These are phyloP conservation scores for Ophiocordyceps unilateralis DNA, from an alignment of 2,329 filamentous ascomycete genomes.

Conservation along the genomic window DNA sequence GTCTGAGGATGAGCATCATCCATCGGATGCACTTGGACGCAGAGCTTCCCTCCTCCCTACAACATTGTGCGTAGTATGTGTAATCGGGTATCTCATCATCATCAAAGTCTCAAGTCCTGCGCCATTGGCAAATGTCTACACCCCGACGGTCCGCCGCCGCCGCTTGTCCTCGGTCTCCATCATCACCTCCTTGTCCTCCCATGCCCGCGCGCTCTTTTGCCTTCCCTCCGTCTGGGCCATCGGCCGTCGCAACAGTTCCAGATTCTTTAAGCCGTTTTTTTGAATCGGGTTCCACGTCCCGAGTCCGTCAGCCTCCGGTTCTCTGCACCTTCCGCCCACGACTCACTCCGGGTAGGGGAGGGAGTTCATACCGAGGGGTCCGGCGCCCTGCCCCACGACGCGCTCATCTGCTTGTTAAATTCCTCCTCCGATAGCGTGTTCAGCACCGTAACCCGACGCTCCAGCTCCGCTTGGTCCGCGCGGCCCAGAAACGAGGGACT, in stretches of 20 bases:
- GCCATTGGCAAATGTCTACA: neutral
- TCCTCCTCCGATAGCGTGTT: constrained; percentile 9
- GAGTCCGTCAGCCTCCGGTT: neutral
- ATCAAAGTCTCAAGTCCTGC: too few species aligned
- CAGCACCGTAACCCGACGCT: constrained; percentile 9
- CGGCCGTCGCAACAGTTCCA: constrained; percentile 3
- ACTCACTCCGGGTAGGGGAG: neutral
- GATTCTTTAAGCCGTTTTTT: constrained; percentile 15
- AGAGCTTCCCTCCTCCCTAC: neutral
- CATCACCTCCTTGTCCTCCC: constrained; percentile 16
- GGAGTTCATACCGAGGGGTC: constrained; percentile 16
- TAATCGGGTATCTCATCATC: neutral
- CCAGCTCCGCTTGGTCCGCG: constrained; percentile 9
- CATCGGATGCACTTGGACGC: too few species aligned
- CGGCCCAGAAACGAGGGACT: constrained; percentile 12
- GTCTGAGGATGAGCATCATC: too few species aligned
- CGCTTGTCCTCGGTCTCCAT: constrained; percentile 14
- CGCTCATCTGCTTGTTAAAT: constrained; percentile 10
- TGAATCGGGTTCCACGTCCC: neutral
- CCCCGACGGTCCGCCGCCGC: constrained; percentile 4
- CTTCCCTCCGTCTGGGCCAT: constrained; percentile 6
- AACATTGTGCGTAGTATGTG: neutral
- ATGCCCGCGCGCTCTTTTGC: constrained; percentile 4
- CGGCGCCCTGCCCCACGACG: constrained; percentile 4
- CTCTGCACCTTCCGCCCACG: neutral